These are phyloP conservation scores for Hydrangea macrophylla DNA, from an alignment of 148 eudicot species.

Conservation along the genomic window DNA sequence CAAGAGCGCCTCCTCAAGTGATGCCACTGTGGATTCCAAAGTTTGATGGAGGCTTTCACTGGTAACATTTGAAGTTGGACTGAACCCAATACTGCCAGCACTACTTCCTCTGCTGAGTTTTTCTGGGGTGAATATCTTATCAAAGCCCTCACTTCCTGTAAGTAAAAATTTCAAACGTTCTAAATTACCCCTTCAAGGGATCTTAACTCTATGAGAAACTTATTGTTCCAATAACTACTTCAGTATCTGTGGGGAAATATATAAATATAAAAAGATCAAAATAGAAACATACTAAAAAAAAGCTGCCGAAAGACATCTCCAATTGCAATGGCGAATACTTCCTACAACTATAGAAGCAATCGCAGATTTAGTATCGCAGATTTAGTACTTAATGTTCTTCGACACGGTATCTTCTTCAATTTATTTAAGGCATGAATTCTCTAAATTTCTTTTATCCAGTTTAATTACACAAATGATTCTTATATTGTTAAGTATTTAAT, in stretches of 20 bases:
- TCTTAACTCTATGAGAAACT: neutral
- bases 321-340: neutral
- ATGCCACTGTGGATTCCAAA: slow-evolving; percentile 44
- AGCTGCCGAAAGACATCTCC: neutral
- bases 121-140: slow-evolving; percentile 46
- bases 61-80: slow-evolving; percentile 23
- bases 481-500: too few species aligned
- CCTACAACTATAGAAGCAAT: neutral
- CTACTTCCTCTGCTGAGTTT: slow-evolving; percentile 35
- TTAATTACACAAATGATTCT: too few species aligned
- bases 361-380: neutral
- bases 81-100: slow-evolving; percentile 23
- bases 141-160: slow-evolving; percentile 79
- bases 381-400: neutral
- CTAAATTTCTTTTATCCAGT: neutral
- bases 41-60: slow-evolving; percentile 23
- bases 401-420: neutral
- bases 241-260: neutral
- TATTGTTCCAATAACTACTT: neutral
- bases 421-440: neutral
- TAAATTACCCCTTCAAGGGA: neutral
- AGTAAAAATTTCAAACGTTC: slow-evolving; percentile 2
- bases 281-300: too few species aligned
- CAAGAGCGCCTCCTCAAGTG: slow-evolving; percentile 58
- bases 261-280: neutral